A percentile compares a stretch with the other conserved stretches of the same genome.
These are phyloP conservation scores for Goffeauzyma gilvescens DNA, from an alignment of 768 basidiomycete genomes.

Conservation along the genomic window DNA sequence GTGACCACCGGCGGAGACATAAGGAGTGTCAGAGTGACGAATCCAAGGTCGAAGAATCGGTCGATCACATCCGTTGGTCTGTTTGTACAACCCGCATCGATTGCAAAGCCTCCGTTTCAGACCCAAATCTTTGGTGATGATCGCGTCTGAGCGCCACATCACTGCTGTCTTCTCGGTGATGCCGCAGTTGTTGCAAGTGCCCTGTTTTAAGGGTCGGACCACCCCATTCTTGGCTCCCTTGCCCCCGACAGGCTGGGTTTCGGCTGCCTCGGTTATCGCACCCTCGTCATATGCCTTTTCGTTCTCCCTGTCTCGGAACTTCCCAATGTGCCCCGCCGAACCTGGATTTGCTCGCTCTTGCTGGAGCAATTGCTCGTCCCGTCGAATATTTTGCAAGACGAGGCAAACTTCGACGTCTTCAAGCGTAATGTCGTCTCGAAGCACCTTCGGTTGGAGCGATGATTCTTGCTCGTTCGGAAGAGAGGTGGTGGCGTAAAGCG, in stretches of 20 bases:
- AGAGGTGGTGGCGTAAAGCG: no score
- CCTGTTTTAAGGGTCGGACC: not conserved
- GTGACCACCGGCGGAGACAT: no score
- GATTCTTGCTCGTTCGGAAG: no score
- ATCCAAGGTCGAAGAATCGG: not conserved
- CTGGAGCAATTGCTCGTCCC: not conserved
- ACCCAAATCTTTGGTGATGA: not conserved
- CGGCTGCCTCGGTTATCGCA: no score
- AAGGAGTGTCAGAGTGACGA: no score
- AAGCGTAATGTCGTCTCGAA: not conserved
- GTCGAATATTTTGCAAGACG: not conserved
- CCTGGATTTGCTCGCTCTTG: not conserved
- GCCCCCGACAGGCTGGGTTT: no score
- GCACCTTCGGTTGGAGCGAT: no score
- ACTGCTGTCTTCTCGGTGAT: not conserved
- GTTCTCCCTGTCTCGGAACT: not conserved
- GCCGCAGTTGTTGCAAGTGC: not conserved
- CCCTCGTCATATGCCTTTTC: not conserved
- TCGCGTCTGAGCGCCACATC: not conserved
- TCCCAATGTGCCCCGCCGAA: not conserved
- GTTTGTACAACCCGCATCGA: constrained; percentile 1
- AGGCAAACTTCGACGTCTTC: not conserved
- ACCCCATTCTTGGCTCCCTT: not conserved
- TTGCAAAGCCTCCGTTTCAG: constrained; percentile 1
- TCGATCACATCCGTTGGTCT: not conserved